Evolutionary conservation across 2,329 filamentous ascomycete species (phyloP), one percentile per base, ranked within the genome.

Genomic region (Pseudogymnoascus verrucosus): DNA sequence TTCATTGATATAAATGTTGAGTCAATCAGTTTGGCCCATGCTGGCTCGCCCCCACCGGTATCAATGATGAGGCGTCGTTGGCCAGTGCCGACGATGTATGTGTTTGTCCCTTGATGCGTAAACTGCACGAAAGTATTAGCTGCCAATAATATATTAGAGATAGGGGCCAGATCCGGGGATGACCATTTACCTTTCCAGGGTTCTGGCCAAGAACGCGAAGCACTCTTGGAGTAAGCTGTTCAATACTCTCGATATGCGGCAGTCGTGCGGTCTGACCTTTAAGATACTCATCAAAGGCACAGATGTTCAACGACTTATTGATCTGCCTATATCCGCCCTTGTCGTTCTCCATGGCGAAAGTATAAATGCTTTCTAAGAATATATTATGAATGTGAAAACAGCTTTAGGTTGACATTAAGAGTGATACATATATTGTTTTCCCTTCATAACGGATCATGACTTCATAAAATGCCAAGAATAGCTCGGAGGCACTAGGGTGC

Each of bases 171-270:
- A n/a, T n/a, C n/a, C n/a, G n/a, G n/a, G n/a, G n/a, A 64, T 4
- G 60, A 14, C 12, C 14, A 62, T 75, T 72, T 69, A 87, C 86
- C 79, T 96, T 97, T 72, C 90, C 86, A 8, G 95, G 93, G 75
- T 99, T 99, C 7, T 89, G 91, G 64, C 89, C 95, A 16, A 98
- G 80, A 66, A 99, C 90, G 63, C 95, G 85, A 67, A 96, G 88
- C 47, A 93, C 89, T 12, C 84, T 79, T 16, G 89, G 83, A 71
- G 90, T 93, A 62, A 98, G 80, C 65, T 89, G 85, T 76, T 93
- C 87, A 61, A 96, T 84, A 64, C 87, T 84, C 3, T 87, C 85
- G 16, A 96, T 81, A 16, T 82, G 75, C 28, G 84, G 81, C 5
- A 92, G 80, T 66, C 83, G 80, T 36, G 80, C 77, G 64, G 84